These are phyloP conservation scores for Coniochaeta ligniaria DNA, from an alignment of 2,329 filamentous ascomycete genomes.

Conservation along the genomic window DNA sequence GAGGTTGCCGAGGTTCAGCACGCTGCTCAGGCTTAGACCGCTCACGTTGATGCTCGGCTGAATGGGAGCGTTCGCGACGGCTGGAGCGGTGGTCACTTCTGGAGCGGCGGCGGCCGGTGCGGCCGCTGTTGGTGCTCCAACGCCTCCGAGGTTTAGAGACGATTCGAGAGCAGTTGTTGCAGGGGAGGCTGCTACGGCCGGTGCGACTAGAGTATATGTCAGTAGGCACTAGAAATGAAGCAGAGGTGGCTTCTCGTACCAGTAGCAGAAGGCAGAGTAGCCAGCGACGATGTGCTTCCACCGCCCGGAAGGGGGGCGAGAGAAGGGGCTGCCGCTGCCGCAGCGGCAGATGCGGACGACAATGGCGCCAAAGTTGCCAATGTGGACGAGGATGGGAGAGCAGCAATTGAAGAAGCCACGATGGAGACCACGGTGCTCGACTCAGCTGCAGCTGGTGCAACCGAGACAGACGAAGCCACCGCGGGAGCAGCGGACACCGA, in stretches of 20 bases:
- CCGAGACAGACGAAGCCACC: neutral
- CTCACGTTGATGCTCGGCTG: conserved; percentile 27
- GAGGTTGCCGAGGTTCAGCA: conserved; percentile 36
- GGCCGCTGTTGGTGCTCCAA: conserved; percentile 13
- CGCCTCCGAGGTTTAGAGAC: conserved; percentile 18
- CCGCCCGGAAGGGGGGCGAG: conserved; percentile 7
- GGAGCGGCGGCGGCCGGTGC: conserved; percentile 11
- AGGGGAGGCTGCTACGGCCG: neutral
- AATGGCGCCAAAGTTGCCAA: conserved; percentile 4
- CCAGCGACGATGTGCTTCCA: conserved; percentile 2
- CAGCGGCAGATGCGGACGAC: conserved; percentile 3
- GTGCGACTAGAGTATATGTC: neutral
- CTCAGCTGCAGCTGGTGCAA: neutral
- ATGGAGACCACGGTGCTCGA: neutral
- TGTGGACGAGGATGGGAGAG: conserved; percentile 3
- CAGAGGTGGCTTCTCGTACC: neutral
- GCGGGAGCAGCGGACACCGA: conserved; percentile 3
- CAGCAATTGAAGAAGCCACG: neutral
- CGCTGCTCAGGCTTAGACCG: conserved; percentile 32
- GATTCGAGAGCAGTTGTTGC: conserved; percentile 14
- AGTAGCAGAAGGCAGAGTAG: neutral
- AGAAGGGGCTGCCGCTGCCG: conserved; percentile 1
- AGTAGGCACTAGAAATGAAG: neutral
- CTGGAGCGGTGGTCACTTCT: conserved; percentile 12
- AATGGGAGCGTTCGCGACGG: conserved; percentile 15